phyloP scores from a whole-genome alignment of 768 basidiomycete species.

The Pulveroboletus frians region DNA sequence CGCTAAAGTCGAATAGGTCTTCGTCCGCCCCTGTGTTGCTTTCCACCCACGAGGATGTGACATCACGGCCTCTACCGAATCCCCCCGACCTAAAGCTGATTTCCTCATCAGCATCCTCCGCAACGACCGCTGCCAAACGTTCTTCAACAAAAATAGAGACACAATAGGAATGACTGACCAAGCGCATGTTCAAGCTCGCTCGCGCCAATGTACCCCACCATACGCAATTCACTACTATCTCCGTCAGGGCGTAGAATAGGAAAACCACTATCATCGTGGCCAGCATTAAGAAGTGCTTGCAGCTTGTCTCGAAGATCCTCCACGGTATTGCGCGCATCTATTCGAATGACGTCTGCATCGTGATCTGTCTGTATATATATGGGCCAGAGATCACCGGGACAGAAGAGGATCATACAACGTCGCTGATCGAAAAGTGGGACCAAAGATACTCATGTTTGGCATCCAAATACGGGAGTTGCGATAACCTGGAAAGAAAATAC shows the following conservation, averaged over 20 bases:
- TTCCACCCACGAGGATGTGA: constrained; percentile 55
- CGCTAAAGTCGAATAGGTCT: constrained; percentile 75
- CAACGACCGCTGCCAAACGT: constrained; percentile 56
- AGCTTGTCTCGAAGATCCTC: constrained; percentile 69
- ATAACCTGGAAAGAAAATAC: constrained; percentile 41
- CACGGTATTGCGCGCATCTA: constrained; percentile 75
- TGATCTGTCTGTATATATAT: constrained; percentile 51
- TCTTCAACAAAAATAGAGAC: background rate
- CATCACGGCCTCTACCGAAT: constrained; percentile 35
- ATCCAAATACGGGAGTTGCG: constrained; percentile 89
- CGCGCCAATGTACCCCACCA: constrained; percentile 87
- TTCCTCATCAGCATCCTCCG: constrained; percentile 60
- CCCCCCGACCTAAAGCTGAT: constrained; percentile 58
- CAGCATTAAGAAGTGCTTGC: constrained; percentile 47
- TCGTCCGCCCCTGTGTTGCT: constrained; percentile 13
- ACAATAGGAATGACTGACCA: constrained; percentile 42
- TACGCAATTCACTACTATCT: constrained; percentile 44
- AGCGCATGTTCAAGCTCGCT: constrained; percentile 94
- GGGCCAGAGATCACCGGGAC: background rate
- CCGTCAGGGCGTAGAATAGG: constrained; percentile 64
- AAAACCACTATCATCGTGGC: constrained; percentile 78
- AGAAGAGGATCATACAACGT: constrained; percentile 55
- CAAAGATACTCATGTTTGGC: constrained; percentile 86
- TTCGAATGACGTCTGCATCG: constrained; percentile 62
- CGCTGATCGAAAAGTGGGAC: constrained; percentile 68